phyloP scores from a whole-genome alignment of 495 filamentous ascomycete species.

The Aspergillus ellipticus region DNA sequence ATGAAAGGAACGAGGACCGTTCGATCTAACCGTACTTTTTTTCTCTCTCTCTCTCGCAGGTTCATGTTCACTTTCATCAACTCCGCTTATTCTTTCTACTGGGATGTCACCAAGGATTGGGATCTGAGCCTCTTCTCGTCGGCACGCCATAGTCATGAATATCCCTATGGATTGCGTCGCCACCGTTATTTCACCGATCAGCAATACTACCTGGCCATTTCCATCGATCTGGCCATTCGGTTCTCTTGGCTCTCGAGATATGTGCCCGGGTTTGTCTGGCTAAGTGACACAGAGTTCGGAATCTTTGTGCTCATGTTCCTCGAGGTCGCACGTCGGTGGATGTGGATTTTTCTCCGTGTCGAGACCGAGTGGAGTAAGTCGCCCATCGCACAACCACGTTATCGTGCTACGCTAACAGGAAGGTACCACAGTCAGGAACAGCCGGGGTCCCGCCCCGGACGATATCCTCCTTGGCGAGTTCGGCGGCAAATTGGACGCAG shows the following conservation, averaged over 20 bases:
- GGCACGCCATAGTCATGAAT: constrained; percentile 47
- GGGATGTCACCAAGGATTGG: constrained; percentile 97
- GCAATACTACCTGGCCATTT: constrained; percentile 79
- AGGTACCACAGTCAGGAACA: constrained; percentile 46
- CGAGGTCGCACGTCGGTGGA: constrained; percentile 84
- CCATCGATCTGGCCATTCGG: constrained; percentile 72
- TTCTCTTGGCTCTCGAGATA: constrained; percentile 90
- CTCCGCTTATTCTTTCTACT: constrained; percentile 91
- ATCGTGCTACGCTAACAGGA: constrained; percentile 19
- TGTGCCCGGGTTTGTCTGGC: constrained; percentile 70
- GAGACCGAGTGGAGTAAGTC: constrained; percentile 84
- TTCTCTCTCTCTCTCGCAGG: constrained; percentile 34
- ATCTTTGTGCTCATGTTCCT: constrained; percentile 84
- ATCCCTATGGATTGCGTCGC: constrained; percentile 74
- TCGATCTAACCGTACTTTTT: background rate
- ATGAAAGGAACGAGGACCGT: background rate
- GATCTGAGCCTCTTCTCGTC: constrained; percentile 77
- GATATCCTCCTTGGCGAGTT: constrained; percentile 54
- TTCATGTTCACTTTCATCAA: constrained; percentile 68
- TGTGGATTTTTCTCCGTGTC: constrained; percentile 94
- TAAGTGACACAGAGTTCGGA: constrained; percentile 77
- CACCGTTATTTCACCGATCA: constrained; percentile 65
- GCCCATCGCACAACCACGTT: constrained; percentile 2
- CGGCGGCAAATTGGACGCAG: constrained; percentile 48
- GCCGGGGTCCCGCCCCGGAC: constrained; percentile 49